Evolutionary conservation across 169 alveolate species (phyloP), one percentile per base, ranked within the genome.

Genomic region (Eimeria sp.): DNA sequence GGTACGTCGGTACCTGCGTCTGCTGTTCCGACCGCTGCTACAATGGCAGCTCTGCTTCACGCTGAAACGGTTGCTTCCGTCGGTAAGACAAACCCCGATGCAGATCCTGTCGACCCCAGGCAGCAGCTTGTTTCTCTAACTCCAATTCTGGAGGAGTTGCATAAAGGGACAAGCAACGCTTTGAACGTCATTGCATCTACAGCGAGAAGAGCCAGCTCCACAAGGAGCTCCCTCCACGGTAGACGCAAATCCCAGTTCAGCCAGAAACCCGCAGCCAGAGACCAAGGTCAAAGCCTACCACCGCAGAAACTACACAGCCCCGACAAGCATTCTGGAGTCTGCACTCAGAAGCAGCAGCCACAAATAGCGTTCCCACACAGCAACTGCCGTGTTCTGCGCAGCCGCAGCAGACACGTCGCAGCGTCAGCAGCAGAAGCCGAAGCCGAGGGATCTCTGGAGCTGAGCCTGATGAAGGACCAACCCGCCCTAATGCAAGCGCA

Each of bases 341-440:
- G 45, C 88, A 78, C 14, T 6, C 88, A 78, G 88, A 51, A 78
- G 65, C 88, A 78, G 5, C 25, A 11, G 65, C 67, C 34, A 25
- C 88, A 49, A n/a, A 49, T 47, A 49, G 65, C 67, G 43, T 51
- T 67, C 47, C 61, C 88, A 57, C 91, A 6, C 25, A 83, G 67
- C 58, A n/a, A 34, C 51, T 83, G 63, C 73, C 76, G 75, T 57
- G 76, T 83, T 40, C 57, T 57, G 75, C 91, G 75, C 91, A 83
- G 91, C 91, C 40, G 57, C 40, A 83, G 27, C 57, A 83, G 65
- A 25, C 88, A 45, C 13, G 13, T 11, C 7, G 88, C 47, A 51
- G 88, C 65, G 22, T 43, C 70, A n/a, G 47, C 91, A 57, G 57
- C 73, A 83, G 73, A 9, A 4, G 76, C 13, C 16, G 58, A 30